These are phyloP conservation scores for Kockovaella imperatae DNA, from an alignment of 768 basidiomycete genomes.

Conservation along the genomic window DNA sequence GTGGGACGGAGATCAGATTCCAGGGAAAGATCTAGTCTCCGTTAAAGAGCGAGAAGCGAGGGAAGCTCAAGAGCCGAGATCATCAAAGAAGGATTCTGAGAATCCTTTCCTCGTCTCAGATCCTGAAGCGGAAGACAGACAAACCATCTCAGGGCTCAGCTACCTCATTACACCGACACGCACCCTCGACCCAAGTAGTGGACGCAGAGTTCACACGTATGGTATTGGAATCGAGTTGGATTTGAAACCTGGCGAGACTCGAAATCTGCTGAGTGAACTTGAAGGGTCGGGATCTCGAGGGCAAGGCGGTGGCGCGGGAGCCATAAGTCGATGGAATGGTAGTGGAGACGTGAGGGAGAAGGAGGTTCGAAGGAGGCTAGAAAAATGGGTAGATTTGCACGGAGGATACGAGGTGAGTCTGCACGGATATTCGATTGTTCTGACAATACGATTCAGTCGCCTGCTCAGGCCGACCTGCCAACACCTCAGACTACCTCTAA, in stretches of 20 bases:
- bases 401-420: constrained; percentile 33
- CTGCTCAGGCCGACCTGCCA: constrained; percentile 14
- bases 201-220: constrained; percentile 35
- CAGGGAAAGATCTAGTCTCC: constrained; percentile 14
- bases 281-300: constrained; percentile 39
- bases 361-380: constrained; percentile 26
- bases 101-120: constrained; percentile 36
- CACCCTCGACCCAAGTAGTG: constrained; percentile 29
- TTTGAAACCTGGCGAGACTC: constrained; percentile 33
- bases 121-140: too few species aligned
- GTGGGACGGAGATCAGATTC: constrained; percentile 32
- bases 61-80: background rate
- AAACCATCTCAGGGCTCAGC: constrained; percentile 12
- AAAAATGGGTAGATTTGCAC: constrained; percentile 37
- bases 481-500: constrained; percentile 25
- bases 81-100: constrained; percentile 16
- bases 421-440: background rate
- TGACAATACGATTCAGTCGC: background rate
- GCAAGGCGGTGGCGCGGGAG: constrained; percentile 37
- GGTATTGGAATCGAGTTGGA: constrained; percentile 40
- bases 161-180: constrained; percentile 38
- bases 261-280: constrained; percentile 32
- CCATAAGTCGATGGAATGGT: constrained; percentile 40
- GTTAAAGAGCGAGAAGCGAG: constrained; percentile 3
- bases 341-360: constrained; percentile 31